These are phyloP conservation scores for Carex myosuroides DNA, from an alignment of 176 grass and related monocot genomes.

Conservation along the genomic window DNA sequence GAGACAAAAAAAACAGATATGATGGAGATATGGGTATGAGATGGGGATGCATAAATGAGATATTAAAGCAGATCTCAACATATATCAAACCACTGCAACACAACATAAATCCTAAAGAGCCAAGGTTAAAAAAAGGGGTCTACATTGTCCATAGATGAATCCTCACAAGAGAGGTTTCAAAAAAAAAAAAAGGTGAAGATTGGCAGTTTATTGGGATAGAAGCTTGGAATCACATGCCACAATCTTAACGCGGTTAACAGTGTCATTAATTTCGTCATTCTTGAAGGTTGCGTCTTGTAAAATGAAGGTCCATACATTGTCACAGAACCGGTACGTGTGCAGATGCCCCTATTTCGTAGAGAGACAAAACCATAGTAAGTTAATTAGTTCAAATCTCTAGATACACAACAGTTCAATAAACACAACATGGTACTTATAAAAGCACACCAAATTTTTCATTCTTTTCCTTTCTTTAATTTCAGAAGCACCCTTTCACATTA, in stretches of 20 bases:
- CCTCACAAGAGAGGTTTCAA: neutral
- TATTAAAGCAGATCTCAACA: constrained; percentile 8
- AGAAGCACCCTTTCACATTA: neutral
- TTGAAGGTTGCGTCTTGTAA: constrained; percentile 55
- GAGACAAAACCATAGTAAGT: neutral
- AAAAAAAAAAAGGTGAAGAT: neutral
- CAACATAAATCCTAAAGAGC: constrained; percentile 2
- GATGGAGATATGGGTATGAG: neutral
- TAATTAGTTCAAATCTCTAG: neutral
- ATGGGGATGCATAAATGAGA: neutral
- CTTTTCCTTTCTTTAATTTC: neutral
- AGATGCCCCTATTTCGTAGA: constrained; percentile 56
- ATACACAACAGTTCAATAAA: neutral
- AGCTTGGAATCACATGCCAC: constrained; percentile 84
- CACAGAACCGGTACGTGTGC: constrained; percentile 89
- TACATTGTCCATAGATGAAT: neutral
- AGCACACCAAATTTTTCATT: neutral
- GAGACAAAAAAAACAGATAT: neutral
- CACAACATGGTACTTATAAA: neutral
- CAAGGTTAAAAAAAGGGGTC: neutral
- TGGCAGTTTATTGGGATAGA: constrained; percentile 39
- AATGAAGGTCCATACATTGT: constrained; percentile 83
- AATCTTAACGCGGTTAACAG: constrained; percentile 60
- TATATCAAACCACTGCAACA: constrained; percentile 8
- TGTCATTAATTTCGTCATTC: constrained; percentile 38